phyloP scores from a whole-genome alignment of 306 rosid genomes.

The Acacia acuminata region DNA sequence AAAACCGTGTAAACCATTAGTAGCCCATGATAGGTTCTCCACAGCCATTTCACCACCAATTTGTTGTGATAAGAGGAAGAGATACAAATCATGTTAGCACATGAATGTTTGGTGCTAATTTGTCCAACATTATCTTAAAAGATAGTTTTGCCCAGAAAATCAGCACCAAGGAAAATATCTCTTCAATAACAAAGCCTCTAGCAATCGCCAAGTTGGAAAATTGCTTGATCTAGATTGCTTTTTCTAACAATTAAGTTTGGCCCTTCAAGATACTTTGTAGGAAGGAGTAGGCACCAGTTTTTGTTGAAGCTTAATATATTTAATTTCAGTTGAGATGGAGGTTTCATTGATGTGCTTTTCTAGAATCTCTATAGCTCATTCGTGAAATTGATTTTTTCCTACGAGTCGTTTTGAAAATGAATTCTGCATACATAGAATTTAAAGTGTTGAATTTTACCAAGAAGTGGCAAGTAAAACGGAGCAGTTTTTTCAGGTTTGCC shows the following conservation, averaged over 20 bases:
- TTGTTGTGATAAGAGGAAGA: not conserved
- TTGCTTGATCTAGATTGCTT: not conserved
- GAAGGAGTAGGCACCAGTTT: not conserved
- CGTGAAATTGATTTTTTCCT: not conserved
- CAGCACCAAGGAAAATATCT: not conserved
- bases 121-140: not conserved
- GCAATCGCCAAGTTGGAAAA: not conserved
- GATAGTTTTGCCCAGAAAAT: not conserved
- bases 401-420: not conserved
- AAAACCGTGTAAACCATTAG: not conserved
- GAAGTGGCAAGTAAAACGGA: not conserved
- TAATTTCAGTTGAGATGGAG: not conserved
- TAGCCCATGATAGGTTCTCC: not conserved
- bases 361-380: not conserved
- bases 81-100: not conserved
- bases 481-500: not conserved
- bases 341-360: not conserved
- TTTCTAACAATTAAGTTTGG: not conserved
- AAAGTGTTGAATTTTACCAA: not conserved
- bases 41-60: not conserved
- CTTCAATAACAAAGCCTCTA: not conserved
- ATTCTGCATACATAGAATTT: not conserved
- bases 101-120: not conserved
- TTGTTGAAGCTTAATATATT: not conserved
- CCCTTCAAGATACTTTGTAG: not conserved